A percentile compares a stretch with the other conserved stretches of the same genome.
Evolutionary conservation across 345 rosid species (phyloP).

Genomic region (Corchorus capsularis): DNA sequence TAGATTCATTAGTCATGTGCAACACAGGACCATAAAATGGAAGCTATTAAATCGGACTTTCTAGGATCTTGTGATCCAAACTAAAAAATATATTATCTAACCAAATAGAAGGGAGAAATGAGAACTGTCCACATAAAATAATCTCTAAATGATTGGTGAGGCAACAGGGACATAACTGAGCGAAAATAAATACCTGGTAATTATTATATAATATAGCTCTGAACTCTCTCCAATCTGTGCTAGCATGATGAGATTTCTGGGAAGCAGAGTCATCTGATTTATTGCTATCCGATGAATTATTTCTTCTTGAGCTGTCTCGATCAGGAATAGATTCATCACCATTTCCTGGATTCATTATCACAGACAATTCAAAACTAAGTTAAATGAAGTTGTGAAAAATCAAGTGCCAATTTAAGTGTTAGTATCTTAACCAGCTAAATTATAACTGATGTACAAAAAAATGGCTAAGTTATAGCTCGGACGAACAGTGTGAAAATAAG

Average conservation of each 20-base stretch:
- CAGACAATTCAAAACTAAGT: neutral
- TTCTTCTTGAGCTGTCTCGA: conserved; percentile 62
- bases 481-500: neutral
- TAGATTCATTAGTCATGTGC: neutral
- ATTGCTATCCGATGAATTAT: conserved; percentile 51
- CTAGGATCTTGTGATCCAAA: neutral
- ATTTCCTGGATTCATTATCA: conserved; percentile 44
- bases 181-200: conserved; percentile 61
- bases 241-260: conserved; percentile 50
- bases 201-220: conserved; percentile 71
- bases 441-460: neutral
- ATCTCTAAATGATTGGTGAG: neutral
- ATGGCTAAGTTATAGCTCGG: neutral
- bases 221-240: conserved; percentile 87
- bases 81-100: neutral
- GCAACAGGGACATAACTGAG: neutral
- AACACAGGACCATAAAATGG: neutral
- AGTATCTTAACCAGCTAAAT: neutral
- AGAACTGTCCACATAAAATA: neutral
- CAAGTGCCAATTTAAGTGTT: neutral
- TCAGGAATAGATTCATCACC: conserved; percentile 50
- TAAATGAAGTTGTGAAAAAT: neutral
- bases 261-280: conserved; percentile 56
- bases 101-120: neutral
- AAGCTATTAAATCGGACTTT: neutral